These are phyloP conservation scores for Vanrija pseudolonga DNA, from an alignment of 1,284 basidiomycete species.

Conservation along the genomic window DNA sequence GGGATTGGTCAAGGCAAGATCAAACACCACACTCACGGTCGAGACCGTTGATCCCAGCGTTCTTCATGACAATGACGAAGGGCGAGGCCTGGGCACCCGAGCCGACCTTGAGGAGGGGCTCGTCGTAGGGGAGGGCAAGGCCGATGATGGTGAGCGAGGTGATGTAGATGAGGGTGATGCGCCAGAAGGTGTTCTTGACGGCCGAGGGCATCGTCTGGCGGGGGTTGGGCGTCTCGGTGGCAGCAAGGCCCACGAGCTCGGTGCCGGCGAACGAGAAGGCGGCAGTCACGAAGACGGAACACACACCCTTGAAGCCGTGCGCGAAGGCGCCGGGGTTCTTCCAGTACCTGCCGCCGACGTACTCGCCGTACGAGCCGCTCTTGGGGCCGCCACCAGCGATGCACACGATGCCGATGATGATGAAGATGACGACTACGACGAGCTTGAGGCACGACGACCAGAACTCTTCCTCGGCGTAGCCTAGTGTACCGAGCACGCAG, in stretches of 20 bases:
- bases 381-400: slow-evolving; percentile 43
- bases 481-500: slow-evolving; percentile 36
- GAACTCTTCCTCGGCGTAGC: slow-evolving; percentile 49
- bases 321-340: slow-evolving; percentile 47
- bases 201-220: slow-evolving; percentile 17
- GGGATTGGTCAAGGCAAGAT: not conserved
- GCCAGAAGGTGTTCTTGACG: slow-evolving; percentile 54
- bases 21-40: slow-evolving; percentile 22
- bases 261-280: slow-evolving; percentile 72
- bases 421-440: slow-evolving; percentile 46
- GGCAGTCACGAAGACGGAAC: slow-evolving; percentile 50
- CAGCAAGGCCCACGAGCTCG: slow-evolving; percentile 11
- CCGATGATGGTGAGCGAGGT: slow-evolving; percentile 54
- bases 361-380: slow-evolving; percentile 31
- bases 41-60: slow-evolving; percentile 49
- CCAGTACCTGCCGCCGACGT: slow-evolving; percentile 40
- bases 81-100: slow-evolving; percentile 52
- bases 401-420: slow-evolving; percentile 41
- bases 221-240: slow-evolving; percentile 32
- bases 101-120: slow-evolving; percentile 39
- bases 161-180: slow-evolving; percentile 55
- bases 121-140: slow-evolving; percentile 50
- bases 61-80: slow-evolving; percentile 53
- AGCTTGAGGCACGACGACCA: slow-evolving; percentile 48
- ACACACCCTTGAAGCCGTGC: slow-evolving; percentile 53